phyloP scores from a whole-genome alignment of 257 asterid genomes.

The Fraxinus cuspidata region DNA sequence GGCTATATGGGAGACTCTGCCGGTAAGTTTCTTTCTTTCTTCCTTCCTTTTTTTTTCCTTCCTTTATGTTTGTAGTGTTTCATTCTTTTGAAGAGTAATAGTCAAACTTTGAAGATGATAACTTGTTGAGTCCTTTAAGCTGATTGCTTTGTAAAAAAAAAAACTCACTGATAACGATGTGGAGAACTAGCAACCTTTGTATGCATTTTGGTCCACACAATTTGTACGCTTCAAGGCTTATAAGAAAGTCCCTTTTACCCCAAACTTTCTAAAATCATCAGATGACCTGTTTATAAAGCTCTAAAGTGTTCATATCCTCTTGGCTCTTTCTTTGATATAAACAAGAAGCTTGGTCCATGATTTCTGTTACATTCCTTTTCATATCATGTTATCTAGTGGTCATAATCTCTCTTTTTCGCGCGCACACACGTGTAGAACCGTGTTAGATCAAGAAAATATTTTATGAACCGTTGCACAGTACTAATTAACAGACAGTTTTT shows the following conservation, averaged over 20 bases:
- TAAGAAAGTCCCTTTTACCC: neutral
- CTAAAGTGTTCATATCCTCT: neutral
- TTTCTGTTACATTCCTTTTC: neutral
- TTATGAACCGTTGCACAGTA: neutral
- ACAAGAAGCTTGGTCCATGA: neutral
- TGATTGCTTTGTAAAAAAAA: neutral
- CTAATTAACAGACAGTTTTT: neutral
- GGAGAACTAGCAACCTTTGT: neutral
- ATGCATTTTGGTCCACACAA: too few relatives aligned
- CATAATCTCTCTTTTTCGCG: neutral
- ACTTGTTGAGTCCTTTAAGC: conserved; percentile 2
- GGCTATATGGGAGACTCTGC: conserved; percentile 98
- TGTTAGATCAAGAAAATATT: too few relatives aligned
- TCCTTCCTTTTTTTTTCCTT: neutral
- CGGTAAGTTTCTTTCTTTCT: conserved; percentile 57
- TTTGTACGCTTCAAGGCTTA: neutral
- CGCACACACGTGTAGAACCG: too few relatives aligned
- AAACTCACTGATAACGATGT: neutral
- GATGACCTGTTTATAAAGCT: neutral
- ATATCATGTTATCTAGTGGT: neutral
- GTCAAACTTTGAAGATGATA: neutral
- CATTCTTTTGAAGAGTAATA: neutral
- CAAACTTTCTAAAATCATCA: neutral
- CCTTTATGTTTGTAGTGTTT: too few relatives aligned
- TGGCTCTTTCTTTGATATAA: neutral